Conservation (phyloP, 257 asterid species). For the Primulina eburnea region DNA sequence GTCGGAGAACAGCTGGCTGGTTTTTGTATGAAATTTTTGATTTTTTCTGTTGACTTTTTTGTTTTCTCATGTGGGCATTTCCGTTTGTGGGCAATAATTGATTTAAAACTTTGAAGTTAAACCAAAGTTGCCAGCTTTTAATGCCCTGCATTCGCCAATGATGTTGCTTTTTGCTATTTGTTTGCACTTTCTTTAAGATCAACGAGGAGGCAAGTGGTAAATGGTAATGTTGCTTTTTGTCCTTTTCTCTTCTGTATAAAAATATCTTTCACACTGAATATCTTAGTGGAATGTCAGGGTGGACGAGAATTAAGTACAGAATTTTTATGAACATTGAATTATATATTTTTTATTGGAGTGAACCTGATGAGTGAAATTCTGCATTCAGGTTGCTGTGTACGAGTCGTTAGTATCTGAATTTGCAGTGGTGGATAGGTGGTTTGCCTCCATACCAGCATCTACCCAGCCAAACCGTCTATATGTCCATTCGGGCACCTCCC, state of each 20-base stretch:
- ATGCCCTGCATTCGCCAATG: background rate
- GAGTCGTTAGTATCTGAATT: conserved; percentile 65
- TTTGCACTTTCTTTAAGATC: background rate
- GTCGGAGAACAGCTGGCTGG: background rate
- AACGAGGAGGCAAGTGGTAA: background rate
- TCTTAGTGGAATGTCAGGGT: background rate
- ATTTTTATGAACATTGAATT: too few species aligned
- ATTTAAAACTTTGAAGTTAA: background rate
- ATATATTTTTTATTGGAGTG: background rate
- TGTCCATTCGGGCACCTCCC: conserved; percentile 90
- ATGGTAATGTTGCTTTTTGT: background rate
- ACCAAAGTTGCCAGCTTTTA: background rate
- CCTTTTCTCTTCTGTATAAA: background rate
- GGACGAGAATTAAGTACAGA: too few species aligned
- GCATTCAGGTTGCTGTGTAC: conserved; percentile 58
- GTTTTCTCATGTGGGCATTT: background rate
- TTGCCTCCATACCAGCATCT: conserved; percentile 88
- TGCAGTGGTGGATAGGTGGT: conserved; percentile 90
- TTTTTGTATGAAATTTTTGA: background rate
- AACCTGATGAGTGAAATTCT: background rate
- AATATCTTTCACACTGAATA: too few species aligned
- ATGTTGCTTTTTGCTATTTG: background rate
- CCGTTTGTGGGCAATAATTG: background rate
- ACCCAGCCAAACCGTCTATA: conserved; percentile 89
- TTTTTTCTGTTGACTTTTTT: background rate